Evolutionary conservation across 306 rosid genomes (phyloP), one percentile per base, ranked within the genome.

Genomic region (Pyrus pyrifolia): DNA sequence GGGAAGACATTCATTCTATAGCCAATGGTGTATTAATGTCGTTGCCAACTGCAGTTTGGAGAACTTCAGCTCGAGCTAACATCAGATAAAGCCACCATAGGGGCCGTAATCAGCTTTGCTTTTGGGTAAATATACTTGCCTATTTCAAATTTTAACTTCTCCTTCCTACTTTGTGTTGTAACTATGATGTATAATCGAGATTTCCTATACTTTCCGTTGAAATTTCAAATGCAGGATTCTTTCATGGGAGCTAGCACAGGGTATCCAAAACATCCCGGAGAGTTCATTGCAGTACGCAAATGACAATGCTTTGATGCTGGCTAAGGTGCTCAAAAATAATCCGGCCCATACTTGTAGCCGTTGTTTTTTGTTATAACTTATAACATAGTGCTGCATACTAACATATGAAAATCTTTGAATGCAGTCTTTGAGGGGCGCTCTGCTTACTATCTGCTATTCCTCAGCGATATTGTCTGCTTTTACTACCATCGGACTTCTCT

Each of bases 1-100:
- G 10, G 11, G 27, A 7, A 57, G 23, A 2, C 30, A 12, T 35
- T 72, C 13, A 11, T 52, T 11, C 63, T 18, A 0, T 3, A 13
- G 14, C 1, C 35, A 14, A 9, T 57, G 35, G 38, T 69, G 35
- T 42, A 29, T 81, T 71, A 70, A 82, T 61, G 27, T 71, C 17
- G 25, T 78, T 87, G 78, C 58, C 76, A 35, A 67, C 61, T 85
- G 80, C 92, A 94, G 97, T 94, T 92, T 80, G 98, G 96, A 85
- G 96, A 87, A 9, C 88, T 94, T 83, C 98, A 94, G 82, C 88
- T 94, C 18, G 98, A 89, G 83, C 57, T 92, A 72, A 94, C 97
- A 7, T 74, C 95, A 40, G 90, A 82, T 14, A 94, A 94, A 55
- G 96, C 97, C 73, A 79, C 76, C 76, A 78, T 88, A 25, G 98